Evolutionary conservation across 2,329 filamentous ascomycete genomes (phyloP).

Genomic region (Exophiala lecanii-corni): DNA sequence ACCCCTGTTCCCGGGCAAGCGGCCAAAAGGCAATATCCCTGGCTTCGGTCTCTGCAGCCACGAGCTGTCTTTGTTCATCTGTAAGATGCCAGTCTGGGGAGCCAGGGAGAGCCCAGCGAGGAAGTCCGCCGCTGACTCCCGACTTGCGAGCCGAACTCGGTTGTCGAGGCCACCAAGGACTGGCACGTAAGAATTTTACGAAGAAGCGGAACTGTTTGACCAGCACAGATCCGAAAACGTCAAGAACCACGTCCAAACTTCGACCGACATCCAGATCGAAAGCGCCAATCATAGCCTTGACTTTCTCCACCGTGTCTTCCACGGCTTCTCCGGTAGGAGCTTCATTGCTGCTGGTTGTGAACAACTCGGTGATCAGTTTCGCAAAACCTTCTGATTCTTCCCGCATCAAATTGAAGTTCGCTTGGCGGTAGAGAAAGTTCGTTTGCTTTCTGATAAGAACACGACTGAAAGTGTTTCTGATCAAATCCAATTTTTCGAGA

Average conservation of each 20-base stretch:
- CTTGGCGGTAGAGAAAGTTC: conserved; percentile 88
- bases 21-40: conserved; percentile 80
- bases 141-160: conserved; percentile 28
- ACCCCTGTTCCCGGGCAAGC: conserved; percentile 67
- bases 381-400: conserved; percentile 97
- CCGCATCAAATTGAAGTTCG: conserved; percentile 90
- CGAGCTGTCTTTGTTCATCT: conserved; percentile 62
- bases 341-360: conserved; percentile 74
- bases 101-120: conserved; percentile 75
- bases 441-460: conserved; percentile 86
- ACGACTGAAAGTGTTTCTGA: conserved; percentile 77
- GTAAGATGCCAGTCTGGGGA: conserved; percentile 59
- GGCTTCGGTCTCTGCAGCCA: conserved; percentile 53
- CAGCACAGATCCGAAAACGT: conserved; percentile 88
- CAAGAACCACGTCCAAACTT: conserved; percentile 87
- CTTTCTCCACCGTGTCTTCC: conserved; percentile 79
- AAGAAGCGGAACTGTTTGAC: conserved; percentile 94
- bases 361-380: conserved; percentile 92
- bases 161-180: conserved; percentile 90
- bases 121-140: conserved; percentile 56
- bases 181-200: conserved; percentile 82
- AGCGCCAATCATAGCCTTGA: conserved; percentile 92
- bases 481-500: conserved; percentile 70
- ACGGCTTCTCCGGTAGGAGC: conserved; percentile 71
- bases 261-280: conserved; percentile 96